Conservation (phyloP, 2,329 filamentous ascomycete genomes). For the Pseudogymnoascus sp. region DNA sequence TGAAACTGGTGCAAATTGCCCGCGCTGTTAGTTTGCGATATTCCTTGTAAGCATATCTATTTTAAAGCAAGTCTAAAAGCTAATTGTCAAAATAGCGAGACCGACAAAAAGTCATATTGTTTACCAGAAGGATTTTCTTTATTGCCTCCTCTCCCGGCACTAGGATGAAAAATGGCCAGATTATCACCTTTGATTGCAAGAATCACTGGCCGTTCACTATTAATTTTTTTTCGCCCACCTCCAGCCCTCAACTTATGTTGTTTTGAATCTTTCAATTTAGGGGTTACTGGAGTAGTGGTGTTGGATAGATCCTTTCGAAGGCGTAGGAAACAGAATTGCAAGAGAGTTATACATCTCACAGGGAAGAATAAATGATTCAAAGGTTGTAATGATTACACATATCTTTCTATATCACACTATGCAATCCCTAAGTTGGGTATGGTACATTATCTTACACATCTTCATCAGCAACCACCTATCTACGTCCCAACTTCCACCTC, state of each 20-base stretch:
- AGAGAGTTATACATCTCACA: neutral
- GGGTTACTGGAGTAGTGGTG: neutral
- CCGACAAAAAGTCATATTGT: neutral
- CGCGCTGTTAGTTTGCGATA: constrained; percentile 14
- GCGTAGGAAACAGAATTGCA: neutral
- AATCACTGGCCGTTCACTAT: neutral
- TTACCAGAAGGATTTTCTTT: neutral
- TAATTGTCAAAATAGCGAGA: neutral
- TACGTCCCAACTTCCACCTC: constrained; percentile 69
- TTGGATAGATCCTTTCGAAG: neutral
- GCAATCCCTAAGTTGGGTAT: constrained; percentile 8
- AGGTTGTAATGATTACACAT: neutral
- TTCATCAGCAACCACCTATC: constrained; percentile 28
- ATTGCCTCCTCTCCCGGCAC: neutral
- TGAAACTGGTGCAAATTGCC: constrained; percentile 16
- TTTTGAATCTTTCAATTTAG: neutral
- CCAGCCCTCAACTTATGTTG: neutral
- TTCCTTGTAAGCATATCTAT: neutral
- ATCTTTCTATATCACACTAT: constrained; percentile 4
- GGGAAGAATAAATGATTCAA: neutral
- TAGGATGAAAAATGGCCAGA: neutral
- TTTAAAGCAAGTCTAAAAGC: neutral
- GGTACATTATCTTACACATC: constrained; percentile 9
- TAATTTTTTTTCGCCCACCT: neutral
- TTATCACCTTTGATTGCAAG: neutral